A percentile compares a stretch with the other conserved stretches of the same genome.
Evolutionary conservation across 441 rosid genomes (phyloP).

Genomic region (Gossypium laxum): DNA sequence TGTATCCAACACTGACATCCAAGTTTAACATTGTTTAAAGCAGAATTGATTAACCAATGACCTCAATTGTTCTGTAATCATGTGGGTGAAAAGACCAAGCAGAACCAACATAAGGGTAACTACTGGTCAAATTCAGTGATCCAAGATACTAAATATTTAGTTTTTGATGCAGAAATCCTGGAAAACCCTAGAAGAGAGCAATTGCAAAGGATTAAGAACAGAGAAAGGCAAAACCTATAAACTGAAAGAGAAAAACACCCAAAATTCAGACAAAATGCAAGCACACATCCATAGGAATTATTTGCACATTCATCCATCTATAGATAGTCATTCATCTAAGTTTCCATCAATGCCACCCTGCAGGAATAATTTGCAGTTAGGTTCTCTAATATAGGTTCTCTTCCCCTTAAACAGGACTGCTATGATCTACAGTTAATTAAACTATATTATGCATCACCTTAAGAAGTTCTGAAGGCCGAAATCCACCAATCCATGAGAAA

Average conservation of each 20-base stretch:
- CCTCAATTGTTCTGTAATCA: neutral
- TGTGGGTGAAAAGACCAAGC: neutral
- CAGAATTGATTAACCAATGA: neutral
- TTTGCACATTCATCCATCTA: neutral
- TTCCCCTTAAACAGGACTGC: neutral
- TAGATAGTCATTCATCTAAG: neutral
- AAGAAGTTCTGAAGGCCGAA: slow-evolving; percentile 60
- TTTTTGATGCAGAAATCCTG: neutral
- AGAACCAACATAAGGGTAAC: neutral
- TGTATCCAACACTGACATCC: neutral
- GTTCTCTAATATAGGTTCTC: slow-evolving; percentile 2
- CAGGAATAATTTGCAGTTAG: neutral
- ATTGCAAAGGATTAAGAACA: neutral
- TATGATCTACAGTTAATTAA: neutral
- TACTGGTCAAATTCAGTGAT: neutral
- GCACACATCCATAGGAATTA: neutral
- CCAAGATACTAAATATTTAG: neutral
- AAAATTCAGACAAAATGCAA: neutral
- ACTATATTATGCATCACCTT: slow-evolving; percentile 33
- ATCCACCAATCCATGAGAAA: slow-evolving; percentile 65
- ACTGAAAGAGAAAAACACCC: neutral
- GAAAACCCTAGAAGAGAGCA: neutral
- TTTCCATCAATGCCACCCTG: neutral
- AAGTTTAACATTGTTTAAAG: neutral
- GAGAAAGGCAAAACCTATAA: neutral